Evolutionary conservation across 176 grass and related monocot species (phyloP), one percentile per base, ranked within the genome.

Genomic region (Triticum urartu): DNA sequence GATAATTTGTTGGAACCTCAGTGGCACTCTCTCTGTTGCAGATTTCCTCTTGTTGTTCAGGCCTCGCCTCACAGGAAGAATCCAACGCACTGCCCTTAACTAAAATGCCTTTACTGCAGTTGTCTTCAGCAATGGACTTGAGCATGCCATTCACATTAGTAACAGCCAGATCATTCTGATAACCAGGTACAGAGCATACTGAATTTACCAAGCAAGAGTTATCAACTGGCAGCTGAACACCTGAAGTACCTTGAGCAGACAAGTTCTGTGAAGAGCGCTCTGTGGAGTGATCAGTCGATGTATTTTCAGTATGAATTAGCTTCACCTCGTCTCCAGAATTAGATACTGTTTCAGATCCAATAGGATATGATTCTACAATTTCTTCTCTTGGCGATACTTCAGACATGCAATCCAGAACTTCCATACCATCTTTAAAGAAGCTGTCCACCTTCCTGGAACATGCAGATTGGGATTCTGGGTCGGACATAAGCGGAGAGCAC

Each of bases 111-210:
- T 89, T 28, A 59, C 40, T 77, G 70, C 36, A 78, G 47, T 61
- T 54, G 15, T 79, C 40, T 79, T 79, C 73, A 64, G 24, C 79
- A 33, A 34, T n/a, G 59, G 30, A 72, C 40, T 66, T 80, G 61
- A 47, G 30, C 28, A 22, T 58, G 47, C 60, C 73, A 33, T 71
- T 21, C 3, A 52, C 60, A 66, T 87, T 82, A 67, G 64, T 79
- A 81, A 77, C 40, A 84, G 63, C 24, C 65, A 71, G 32, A 71
- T 81, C 77, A 84, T 84, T 71, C 18, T 81, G 60, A 66, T 81
- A 63, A 79, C 72, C 78, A 86, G 54, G 66, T 79, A 34, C 4
- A 40, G 81, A 25, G 75, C 18, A 76, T 61, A 48, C 18, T 86
- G 50, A 68, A 64, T 7, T 50, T 66, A 81, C 61, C 43, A 79